Evolutionary conservation across 768 basidiomycete genomes (phyloP).

Genomic region (Pholiota microspora): DNA sequence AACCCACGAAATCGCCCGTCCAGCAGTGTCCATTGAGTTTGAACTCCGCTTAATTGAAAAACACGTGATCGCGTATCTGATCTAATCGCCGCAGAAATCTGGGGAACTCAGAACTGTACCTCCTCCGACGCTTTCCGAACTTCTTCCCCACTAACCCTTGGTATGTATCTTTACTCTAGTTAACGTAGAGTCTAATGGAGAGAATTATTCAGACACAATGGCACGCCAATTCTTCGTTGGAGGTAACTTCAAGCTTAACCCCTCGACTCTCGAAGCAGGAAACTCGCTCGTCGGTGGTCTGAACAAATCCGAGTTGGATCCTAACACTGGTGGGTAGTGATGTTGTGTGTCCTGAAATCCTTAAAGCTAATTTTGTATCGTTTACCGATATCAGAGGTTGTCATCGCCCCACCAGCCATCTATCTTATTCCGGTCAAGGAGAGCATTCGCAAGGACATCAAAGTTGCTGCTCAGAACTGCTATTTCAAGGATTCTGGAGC

Average conservation of each 20-base stretch:
- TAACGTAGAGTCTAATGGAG: neutral
- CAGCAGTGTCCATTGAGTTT: too few species aligned
- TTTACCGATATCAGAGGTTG: slow-evolving; percentile 66
- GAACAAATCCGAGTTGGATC: slow-evolving; percentile 79
- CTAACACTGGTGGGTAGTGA: slow-evolving; percentile 60
- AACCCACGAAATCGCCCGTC: too few species aligned
- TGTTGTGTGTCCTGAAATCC: neutral
- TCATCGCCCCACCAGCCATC: slow-evolving; percentile 87
- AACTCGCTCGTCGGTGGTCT: slow-evolving; percentile 63
- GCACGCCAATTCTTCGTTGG: slow-evolving; percentile 91
- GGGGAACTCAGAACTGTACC: neutral
- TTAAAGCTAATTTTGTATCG: slow-evolving; percentile 10
- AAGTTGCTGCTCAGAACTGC: slow-evolving; percentile 90
- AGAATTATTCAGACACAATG: slow-evolving; percentile 25
- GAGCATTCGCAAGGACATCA: slow-evolving; percentile 60
- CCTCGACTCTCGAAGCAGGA: slow-evolving; percentile 62
- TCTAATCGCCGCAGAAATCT: slow-evolving; percentile 1
- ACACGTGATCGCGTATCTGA: neutral
- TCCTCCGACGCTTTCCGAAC: neutral
- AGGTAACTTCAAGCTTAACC: slow-evolving; percentile 99
- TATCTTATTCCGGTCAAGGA: slow-evolving; percentile 79
- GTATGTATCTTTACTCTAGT: neutral
- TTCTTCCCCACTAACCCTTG: neutral
- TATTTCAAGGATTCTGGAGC: slow-evolving; percentile 84
- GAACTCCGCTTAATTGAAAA: too few species aligned